Evolutionary conservation across 345 rosid species (phyloP), one percentile per base, ranked within the genome.

Genomic region (Lepidium didymum): DNA sequence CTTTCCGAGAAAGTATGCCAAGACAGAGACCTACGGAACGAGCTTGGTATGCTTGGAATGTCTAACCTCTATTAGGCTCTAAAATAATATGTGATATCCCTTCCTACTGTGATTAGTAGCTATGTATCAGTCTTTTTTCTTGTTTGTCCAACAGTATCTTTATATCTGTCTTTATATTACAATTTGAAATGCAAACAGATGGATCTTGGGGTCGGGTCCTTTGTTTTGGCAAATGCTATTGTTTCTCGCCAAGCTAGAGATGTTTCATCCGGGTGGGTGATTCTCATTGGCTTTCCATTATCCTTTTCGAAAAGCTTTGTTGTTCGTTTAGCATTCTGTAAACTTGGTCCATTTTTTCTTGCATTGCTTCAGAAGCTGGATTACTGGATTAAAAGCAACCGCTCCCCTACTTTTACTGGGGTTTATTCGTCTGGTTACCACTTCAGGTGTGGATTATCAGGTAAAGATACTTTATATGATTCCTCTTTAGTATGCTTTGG

Each of bases 171-270:
- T 64, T 11, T 8, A 14, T 56, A 13, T 38, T 46, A 31, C 59
- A 41, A 46, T 67, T 43, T 64, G 33, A 57, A 53, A 72, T 65
- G 75, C 14, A 73, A 18, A 80, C 79, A 91, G 97, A 91, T 91
- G 99, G 97, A 91, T 83, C 84, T 91, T 66, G 99, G 99, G 34
- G 97, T 94, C 58, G 99, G 97, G 59, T 91, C 95, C 67, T 94
- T 94, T 85, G 85, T 88, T 29, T 38, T 88, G 41, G 85, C 85
- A 40, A 87, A 91, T 76, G 78, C 99, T 64, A 70, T 91, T 63
- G 89, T 86, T 63, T 93, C 96, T 60, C 83, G 86, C 12, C 92
- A 91, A 87, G 97, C 99, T 36, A 83, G 92, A 14, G 67, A 80
- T 36, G 38, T 82, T 70, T 77, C 84, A 56, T 79, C 87, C 55